A percentile compares a stretch with the other conserved stretches of the same genome.
Evolutionary conservation across 371 early-diverging fungal species (phyloP).

Genomic region (Umbelopsis sp.): DNA sequence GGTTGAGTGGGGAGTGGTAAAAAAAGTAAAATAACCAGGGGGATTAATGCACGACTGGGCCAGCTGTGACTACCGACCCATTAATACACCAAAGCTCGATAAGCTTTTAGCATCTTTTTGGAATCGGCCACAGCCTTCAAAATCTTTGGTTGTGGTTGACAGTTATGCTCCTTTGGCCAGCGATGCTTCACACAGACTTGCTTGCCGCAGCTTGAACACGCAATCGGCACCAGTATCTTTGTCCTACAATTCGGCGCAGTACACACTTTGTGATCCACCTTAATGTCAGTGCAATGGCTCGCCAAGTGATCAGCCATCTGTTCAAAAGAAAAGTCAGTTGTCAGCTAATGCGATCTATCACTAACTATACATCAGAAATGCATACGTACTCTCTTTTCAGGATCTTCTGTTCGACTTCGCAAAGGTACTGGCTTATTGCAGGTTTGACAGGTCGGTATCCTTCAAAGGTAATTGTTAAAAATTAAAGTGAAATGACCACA

Average conservation of each 20-base stretch:
- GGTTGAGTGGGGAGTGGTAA: background rate
- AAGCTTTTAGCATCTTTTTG: background rate
- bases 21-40: background rate
- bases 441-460: background rate
- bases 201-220: background rate
- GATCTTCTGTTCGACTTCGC: background rate
- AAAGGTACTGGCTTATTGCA: constrained; percentile 4
- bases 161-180: constrained; percentile 16
- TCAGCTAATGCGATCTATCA: background rate
- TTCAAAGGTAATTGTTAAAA: background rate
- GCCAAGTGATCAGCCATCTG: constrained; percentile 8
- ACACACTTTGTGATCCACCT: background rate
- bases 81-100: background rate
- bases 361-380: background rate
- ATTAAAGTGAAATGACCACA: background rate
- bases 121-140: background rate
- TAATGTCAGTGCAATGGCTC: background rate
- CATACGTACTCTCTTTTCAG: background rate
- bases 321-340: background rate
- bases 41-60: background rate
- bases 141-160: constrained; percentile 8
- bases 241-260: constrained; percentile 2
- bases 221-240: constrained; percentile 2
- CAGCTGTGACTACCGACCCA: no score
- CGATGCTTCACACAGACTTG: constrained; percentile 12